phyloP scores from a whole-genome alignment of 2,329 filamentous ascomycete genomes.

The Daldinia sp. region DNA sequence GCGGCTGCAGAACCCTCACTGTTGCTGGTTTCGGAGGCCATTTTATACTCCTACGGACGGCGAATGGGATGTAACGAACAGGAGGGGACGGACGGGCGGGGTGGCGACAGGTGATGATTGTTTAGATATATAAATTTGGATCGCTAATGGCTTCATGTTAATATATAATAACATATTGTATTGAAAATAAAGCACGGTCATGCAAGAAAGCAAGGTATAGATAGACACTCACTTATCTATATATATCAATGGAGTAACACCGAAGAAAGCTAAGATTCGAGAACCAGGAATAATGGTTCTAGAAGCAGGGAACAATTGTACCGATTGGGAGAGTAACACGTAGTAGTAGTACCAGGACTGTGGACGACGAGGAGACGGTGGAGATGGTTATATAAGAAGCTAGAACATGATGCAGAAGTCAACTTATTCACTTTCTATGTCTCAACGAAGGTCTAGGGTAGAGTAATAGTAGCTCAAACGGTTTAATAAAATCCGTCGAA shows the following conservation, averaged over 20 bases:
- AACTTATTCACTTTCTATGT: slow-evolving; percentile 17
- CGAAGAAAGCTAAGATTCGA: slow-evolving; percentile 29
- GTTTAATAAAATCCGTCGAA: slow-evolving; percentile 1
- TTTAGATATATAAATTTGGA: slow-evolving; percentile 21
- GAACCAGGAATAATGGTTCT: slow-evolving; percentile 32
- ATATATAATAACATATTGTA: background rate
- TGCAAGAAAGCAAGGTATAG: background rate
- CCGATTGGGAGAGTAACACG: slow-evolving; percentile 40
- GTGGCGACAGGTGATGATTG: slow-evolving; percentile 22
- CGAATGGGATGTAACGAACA: slow-evolving; percentile 28
- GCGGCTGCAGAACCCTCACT: slow-evolving; percentile 63
- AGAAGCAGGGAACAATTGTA: slow-evolving; percentile 13
- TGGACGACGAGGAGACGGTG: slow-evolving; percentile 32
- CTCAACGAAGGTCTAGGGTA: slow-evolving; percentile 7
- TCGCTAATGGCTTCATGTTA: slow-evolving; percentile 15
- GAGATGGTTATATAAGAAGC: slow-evolving; percentile 24
- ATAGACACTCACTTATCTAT: slow-evolving; percentile 31
- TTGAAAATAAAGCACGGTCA: background rate
- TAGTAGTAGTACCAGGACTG: slow-evolving; percentile 42
- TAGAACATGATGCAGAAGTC: slow-evolving; percentile 17
- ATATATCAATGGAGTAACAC: slow-evolving; percentile 9
- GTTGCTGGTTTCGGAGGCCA: slow-evolving; percentile 54
- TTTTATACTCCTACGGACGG: slow-evolving; percentile 41
- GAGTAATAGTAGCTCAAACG: slow-evolving; percentile 2
- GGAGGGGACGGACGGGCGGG: slow-evolving; percentile 14